Conservation (phyloP, 129 eudicot genomes). For the Kitagawia praeruptora region DNA sequence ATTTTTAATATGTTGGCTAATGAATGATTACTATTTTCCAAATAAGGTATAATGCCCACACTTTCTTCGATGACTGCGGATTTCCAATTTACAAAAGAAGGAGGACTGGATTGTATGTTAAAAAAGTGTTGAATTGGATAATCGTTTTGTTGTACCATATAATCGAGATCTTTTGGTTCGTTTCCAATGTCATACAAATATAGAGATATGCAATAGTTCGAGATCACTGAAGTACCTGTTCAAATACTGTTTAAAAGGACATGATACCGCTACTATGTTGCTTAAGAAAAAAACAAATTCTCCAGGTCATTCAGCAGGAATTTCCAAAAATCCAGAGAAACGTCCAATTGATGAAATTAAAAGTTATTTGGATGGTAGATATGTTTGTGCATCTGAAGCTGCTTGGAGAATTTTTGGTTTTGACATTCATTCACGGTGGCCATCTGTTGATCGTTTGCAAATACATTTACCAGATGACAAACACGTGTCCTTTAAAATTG, state of each 20-base stretch:
- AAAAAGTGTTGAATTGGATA: not conserved
- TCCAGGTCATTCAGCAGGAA: no score
- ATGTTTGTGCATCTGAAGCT: no score
- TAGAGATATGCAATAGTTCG: not conserved
- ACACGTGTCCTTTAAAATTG: not conserved
- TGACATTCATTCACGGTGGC: no score
- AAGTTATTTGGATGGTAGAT: no score
- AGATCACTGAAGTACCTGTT: not conserved
- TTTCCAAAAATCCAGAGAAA: not conserved
- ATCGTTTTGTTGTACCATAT: not conserved
- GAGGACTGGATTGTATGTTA: not conserved
- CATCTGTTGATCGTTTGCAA: no score
- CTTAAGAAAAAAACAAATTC: no score
- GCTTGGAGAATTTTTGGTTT: no score
- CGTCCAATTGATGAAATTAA: no score
- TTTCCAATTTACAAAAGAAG: not conserved
- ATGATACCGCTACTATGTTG: not conserved
- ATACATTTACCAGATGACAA: no score
- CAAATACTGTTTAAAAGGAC: not conserved
- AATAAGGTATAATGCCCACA: not conserved
- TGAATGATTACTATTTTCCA: no score
- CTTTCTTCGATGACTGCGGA: not conserved
- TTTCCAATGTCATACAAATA: not conserved
- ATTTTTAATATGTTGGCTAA: no score
- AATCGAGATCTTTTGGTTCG: not conserved